Conservation (phyloP, 228 moss, liverwort and hornwort species). For the Sphagnum magellanicum region DNA sequence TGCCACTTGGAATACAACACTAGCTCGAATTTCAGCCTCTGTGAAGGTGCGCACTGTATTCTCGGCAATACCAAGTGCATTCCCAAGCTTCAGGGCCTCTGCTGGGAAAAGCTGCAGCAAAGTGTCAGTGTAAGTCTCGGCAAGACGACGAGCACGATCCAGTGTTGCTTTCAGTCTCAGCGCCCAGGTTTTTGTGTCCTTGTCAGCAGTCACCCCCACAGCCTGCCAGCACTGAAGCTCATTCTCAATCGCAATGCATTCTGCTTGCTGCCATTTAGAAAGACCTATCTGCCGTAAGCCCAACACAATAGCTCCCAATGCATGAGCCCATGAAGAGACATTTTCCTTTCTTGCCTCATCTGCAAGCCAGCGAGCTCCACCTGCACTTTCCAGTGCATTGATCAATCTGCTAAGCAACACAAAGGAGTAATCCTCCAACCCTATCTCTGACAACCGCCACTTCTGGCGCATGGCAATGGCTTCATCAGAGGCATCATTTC, state of each 20-base stretch:
- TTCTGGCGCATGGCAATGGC: conserved; percentile 95
- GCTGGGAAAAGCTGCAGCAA: conserved; percentile 81
- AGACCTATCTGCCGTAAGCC: conserved; percentile 82
- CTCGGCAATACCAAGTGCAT: conserved; percentile 80
- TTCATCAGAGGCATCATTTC: conserved; percentile 81
- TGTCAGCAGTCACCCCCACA: conserved; percentile 31
- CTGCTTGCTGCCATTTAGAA: conserved; percentile 76
- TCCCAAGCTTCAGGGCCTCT: conserved; percentile 87
- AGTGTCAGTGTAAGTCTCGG: conserved; percentile 78
- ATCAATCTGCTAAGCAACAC: conserved; percentile 90
- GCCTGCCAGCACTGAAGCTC: conserved; percentile 79
- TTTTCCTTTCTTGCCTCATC: conserved; percentile 55
- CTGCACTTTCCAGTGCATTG: conserved; percentile 63
- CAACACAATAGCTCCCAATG: conserved; percentile 69
- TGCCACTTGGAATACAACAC: conserved; percentile 90
- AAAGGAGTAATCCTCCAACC: conserved; percentile 90
- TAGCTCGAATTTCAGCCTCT: conserved; percentile 95
- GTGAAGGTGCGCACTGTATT: conserved; percentile 85
- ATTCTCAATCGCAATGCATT: conserved; percentile 86
- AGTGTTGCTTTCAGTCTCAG: conserved; percentile 82
- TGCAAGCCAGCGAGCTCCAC: conserved; percentile 64
- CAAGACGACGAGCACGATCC: conserved; percentile 78
- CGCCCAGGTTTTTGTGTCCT: conserved; percentile 62
- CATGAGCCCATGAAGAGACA: conserved; percentile 60
- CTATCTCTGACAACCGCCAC: conserved; percentile 95